Evolutionary conservation across 2,329 filamentous ascomycete genomes (phyloP), one percentile per base, ranked within the genome.

Genomic region (Cytospora chrysosperma): DNA sequence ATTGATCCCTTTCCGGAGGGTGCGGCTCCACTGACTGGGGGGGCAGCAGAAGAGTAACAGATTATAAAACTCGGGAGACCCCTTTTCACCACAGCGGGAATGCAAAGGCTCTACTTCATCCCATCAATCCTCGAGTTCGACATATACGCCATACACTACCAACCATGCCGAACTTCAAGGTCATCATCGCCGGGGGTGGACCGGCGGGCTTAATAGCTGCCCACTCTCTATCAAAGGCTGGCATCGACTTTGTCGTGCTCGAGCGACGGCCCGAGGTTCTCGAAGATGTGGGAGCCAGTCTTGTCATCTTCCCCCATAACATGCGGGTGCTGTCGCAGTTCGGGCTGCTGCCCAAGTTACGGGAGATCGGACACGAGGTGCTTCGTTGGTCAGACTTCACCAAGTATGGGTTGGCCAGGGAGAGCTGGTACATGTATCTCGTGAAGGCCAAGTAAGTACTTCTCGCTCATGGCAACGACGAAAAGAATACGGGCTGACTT

Each of bases 201-300:
- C 71, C 71, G 2, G 70, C 70, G 10, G 73, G 73, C 3, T 65
- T 75, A 8, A 68, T 68, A 4, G 63, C 71, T 6, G 73, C 72
- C n/a, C 70, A 74, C 60, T 64, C 69, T 2, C 68, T 75, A 32
- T 69, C 70, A 19, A 68, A 69, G 61, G 72, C 71, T 9, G 68
- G 67, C 17, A 74, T 79, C 40, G 74, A 78, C 59, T 79, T 76
- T 13, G 67, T 77, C 49, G 59, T 79, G 9, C 74, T 79, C 1
- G 77, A 79, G 58, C 66, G 70, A 13, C 71, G 73, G 1, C 30
- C 67, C 1, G 65, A 68, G 0, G 30, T 75, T 12, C 62, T 73
- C 63, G 62, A 70, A 49, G 69, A 76, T 65, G 70, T 72, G 17
- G 69, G 70, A 26, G 69, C 72, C 24, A 69, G 74, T 69, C 65